Evolutionary conservation across 2,329 filamentous ascomycete genomes (phyloP), one percentile per base, ranked within the genome.

Genomic region (Aspergillus ibericus): DNA sequence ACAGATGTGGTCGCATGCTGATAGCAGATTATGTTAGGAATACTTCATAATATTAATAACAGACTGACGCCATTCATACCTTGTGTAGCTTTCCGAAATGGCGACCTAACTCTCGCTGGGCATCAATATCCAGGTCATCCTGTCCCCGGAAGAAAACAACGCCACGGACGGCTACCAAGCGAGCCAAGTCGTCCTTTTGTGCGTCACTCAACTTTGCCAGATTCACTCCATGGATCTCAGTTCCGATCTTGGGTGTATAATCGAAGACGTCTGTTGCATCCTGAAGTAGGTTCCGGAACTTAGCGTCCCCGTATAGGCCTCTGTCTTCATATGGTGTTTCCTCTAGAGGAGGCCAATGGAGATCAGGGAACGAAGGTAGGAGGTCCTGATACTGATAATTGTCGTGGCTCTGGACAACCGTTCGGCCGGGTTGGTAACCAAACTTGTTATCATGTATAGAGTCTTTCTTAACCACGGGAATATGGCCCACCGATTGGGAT

Each of bases 81-180:
- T 79, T 83, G 68, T 84, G 82, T 0, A 85, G 69, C 12, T 71
- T 77, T 5, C 83, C 83, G 63, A 82, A 84, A 68, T 85, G 81
- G 38, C 73, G 67, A 7, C 82, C 82, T 3, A 85, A 73, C 55
- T 80, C 75, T 9, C 82, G 73, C 66, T 85, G 83, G 18, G 77
- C 75, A n/a, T 84, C 77, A 48, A 85, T 79, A 60, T 78, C 77
- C 25, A 85, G 78, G 62, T 83, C 80, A 56, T 81, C 76, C 67
- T 86, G 83, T 49, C 80, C 73, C 13, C 83, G 77, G 75, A 85
- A 84, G 70, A 85, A 84, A 1, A 86, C 82, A 0, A 86, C 83
- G 3, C 83, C 83, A 44, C 83, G 75, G 25, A 77, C 78, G 3
- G 83, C 79, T 51, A 85, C 80, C 47, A 85, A 67, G 5, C 81